Base-by-base conservation (phyloP, 768 basidiomycete species). In the Suillus plorans region DNA sequence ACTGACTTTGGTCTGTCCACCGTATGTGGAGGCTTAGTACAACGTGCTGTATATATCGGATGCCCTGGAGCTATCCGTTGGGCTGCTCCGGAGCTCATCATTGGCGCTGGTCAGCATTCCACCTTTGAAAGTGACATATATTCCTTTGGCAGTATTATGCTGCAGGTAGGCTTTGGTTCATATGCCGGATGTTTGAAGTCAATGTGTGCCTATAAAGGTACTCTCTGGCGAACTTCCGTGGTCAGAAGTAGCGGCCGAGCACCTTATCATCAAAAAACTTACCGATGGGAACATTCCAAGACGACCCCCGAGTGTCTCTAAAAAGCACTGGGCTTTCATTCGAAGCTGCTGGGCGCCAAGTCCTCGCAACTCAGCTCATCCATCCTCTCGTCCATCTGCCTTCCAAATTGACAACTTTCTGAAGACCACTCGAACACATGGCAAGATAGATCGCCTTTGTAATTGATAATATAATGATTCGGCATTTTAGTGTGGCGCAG, bases 11-110 rank as follows among this genome's bases (percentile, higher is more conserved):
- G 78, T 28, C 67, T 79, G 8, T 71, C 77, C 0, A 69, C 50
- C 25, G 28, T 18, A 10, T 52, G 28, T 28, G 50, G 28, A 18
- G 50, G 50, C 28, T 52, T 47, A 2, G 10, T 10, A 6, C 25
- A 31, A 31, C 0, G 25, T 31, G 50, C 28, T 5, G 4, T 1
- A 4, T 52, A 52, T 18, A 14, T 31, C 0, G 50, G 50, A 52
- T 7, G 13, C 25, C 50, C 25, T 18, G 83, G 82, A 10, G 79
- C 82, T n/a, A 73, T 84, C 22, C 78, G 83, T 2, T 85, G 83
- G 82, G 80, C 84, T 12, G 84, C 84, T 36, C 74, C 82, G 0
- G 72, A 79, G 37, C 68, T 85, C 0, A 77, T 80, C 63, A 16
- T 16, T 52, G 50, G 50, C 16, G 16, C 1, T 28, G 50, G 50